Conservation (phyloP, 192 early-diverging fungal species). For the Coemansia reversa region DNA sequence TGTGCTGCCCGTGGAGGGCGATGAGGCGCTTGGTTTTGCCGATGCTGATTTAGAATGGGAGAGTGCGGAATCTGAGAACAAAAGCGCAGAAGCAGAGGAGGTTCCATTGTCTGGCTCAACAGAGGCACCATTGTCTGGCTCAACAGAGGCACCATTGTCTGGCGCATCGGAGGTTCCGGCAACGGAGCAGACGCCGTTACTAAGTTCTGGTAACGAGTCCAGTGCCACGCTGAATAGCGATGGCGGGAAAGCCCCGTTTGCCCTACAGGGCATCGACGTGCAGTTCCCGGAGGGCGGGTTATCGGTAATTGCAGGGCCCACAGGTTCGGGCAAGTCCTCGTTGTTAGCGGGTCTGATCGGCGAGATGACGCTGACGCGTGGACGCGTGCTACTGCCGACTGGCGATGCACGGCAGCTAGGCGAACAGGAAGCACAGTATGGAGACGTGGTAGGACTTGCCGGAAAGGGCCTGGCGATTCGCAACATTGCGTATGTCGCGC, state of each 20-base stretch:
- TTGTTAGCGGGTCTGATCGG: conserved; percentile 78
- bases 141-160: no score
- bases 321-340: conserved; percentile 86
- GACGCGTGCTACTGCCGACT: conserved; percentile 35
- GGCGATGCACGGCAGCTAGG: conserved; percentile 13
- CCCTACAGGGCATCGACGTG: conserved; percentile 64
- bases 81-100: conserved; percentile 3
- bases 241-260: conserved; percentile 61
- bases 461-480: conserved; percentile 43
- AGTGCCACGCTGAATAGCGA: conserved; percentile 20
- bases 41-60: conserved; percentile 48
- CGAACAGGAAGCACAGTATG: conserved; percentile 34
- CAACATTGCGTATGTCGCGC: conserved; percentile 87
- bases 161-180: neutral
- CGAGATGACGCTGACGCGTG: conserved; percentile 62
- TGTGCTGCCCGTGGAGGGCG: conserved; percentile 53
- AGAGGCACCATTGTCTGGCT: no score
- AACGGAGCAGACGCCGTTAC: conserved; percentile 5
- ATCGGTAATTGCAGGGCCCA: conserved; percentile 79
- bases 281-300: conserved; percentile 67
- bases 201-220: conserved; percentile 1
- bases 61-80: neutral
- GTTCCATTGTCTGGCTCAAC: no score
- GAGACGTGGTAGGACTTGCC: conserved; percentile 28
- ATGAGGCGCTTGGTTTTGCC: conserved; percentile 40